Conservation (phyloP, 2,329 filamentous ascomycete species). For the Scopulariopsis brevicaulis region DNA sequence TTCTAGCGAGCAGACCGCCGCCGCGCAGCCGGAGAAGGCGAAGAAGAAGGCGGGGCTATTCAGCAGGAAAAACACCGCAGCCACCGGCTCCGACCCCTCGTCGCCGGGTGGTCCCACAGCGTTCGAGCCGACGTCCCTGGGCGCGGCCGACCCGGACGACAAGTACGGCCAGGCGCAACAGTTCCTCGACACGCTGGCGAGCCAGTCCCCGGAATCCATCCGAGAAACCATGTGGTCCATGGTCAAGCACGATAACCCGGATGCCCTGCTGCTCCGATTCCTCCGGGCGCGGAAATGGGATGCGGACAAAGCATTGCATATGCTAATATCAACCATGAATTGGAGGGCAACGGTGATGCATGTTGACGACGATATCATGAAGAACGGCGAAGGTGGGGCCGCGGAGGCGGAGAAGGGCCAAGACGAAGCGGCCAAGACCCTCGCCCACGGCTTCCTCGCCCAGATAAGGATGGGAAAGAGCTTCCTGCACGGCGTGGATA, state of each 20-base stretch:
- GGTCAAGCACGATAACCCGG: constrained; percentile 92
- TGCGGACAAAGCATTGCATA: constrained; percentile 80
- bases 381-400: constrained; percentile 59
- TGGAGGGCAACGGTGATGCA: constrained; percentile 79
- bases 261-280: constrained; percentile 72
- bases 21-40: constrained; percentile 38
- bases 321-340: constrained; percentile 89
- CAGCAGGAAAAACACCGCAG: constrained; percentile 32
- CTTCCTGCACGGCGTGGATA: constrained; percentile 81
- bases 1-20: constrained; percentile 14
- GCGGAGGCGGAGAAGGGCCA: constrained; percentile 47
- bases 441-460: constrained; percentile 64
- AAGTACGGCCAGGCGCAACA: constrained; percentile 88
- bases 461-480: constrained; percentile 89
- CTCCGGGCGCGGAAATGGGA: constrained; percentile 92
- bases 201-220: constrained; percentile 65
- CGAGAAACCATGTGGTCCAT: constrained; percentile 80
- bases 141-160: constrained; percentile 55
- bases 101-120: constrained; percentile 26
- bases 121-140: constrained; percentile 21
- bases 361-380: constrained; percentile 82
- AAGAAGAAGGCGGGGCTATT: constrained; percentile 70
- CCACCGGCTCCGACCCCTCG: constrained; percentile 36
- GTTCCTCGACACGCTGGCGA: constrained; percentile 71
- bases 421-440: constrained; percentile 51